These are phyloP conservation scores for Periconia sp. DNA, from an alignment of 2,329 filamentous ascomycete species.

Conservation along the genomic window DNA sequence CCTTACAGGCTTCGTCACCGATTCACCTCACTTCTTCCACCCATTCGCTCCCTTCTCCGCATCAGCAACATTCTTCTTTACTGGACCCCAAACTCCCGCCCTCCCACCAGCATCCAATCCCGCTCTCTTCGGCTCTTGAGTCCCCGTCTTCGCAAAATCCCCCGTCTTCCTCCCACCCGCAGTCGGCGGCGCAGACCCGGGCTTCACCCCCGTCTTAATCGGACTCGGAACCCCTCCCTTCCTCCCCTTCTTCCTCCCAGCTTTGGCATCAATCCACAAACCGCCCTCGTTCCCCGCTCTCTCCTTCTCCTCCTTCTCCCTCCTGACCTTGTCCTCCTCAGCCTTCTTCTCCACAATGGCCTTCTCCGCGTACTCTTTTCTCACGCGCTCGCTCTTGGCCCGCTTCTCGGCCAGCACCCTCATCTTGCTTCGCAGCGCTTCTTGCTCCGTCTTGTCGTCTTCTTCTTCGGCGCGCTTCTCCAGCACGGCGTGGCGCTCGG, in stretches of 20 bases:
- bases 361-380: neutral
- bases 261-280: slow-evolving; percentile 3
- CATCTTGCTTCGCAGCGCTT: neutral
- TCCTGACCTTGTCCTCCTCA: neutral
- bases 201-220: neutral
- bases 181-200: neutral
- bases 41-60: neutral
- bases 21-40: slow-evolving; percentile 1
- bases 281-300: slow-evolving; percentile 1
- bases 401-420: neutral
- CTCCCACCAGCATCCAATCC: neutral
- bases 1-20: neutral
- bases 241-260: slow-evolving; percentile 4
- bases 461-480: neutral
- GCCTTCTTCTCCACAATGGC: neutral
- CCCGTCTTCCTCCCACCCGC: neutral
- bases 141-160: neutral
- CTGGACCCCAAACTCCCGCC: slow-evolving; percentile 1
- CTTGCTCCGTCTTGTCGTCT: neutral
- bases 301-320: slow-evolving; percentile 1
- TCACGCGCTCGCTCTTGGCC: neutral
- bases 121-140: neutral
- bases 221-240: neutral
- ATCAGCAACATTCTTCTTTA: neutral
- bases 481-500: neutral